Evolutionary conservation across 495 filamentous ascomycete genomes (phyloP).

Genomic region (Trypethelium eluteriae): DNA sequence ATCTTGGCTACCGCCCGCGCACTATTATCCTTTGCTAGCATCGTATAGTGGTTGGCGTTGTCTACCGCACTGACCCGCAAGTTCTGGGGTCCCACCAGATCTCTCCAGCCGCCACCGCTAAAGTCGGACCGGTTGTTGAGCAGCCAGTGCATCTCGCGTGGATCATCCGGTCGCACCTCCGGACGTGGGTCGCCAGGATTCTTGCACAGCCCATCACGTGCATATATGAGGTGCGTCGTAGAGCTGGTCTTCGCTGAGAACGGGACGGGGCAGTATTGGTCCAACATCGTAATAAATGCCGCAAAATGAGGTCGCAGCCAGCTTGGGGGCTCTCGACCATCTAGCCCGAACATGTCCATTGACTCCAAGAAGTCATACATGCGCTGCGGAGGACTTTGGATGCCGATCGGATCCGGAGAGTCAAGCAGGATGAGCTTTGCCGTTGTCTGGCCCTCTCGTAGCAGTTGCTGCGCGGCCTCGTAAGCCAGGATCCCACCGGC

Average conservation of each 20-base stretch:
- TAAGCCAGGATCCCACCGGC: constrained; percentile 44
- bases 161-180: constrained; percentile 27
- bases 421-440: constrained; percentile 27
- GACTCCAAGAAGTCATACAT: constrained; percentile 36
- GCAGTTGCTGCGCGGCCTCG: constrained; percentile 33
- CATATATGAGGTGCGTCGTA: constrained; percentile 32
- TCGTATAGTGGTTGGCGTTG: constrained; percentile 37
- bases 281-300: constrained; percentile 32
- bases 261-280: constrained; percentile 31
- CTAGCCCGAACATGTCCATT: constrained; percentile 43
- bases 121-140: constrained; percentile 38
- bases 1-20: constrained; percentile 14
- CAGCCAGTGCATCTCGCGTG: constrained; percentile 35
- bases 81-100: constrained; percentile 26
- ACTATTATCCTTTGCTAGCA: constrained; percentile 26
- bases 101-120: constrained; percentile 29
- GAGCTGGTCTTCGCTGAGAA: constrained; percentile 19
- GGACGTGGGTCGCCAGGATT: constrained; percentile 21
- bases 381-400: constrained; percentile 29
- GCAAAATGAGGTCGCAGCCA: constrained; percentile 37
- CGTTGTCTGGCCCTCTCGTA: constrained; percentile 28
- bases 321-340: constrained; percentile 30
- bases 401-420: constrained; percentile 26
- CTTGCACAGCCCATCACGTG: constrained; percentile 30
- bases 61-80: constrained; percentile 29